Conservation (phyloP, 768 basidiomycete genomes). For the Terana coerulea region DNA sequence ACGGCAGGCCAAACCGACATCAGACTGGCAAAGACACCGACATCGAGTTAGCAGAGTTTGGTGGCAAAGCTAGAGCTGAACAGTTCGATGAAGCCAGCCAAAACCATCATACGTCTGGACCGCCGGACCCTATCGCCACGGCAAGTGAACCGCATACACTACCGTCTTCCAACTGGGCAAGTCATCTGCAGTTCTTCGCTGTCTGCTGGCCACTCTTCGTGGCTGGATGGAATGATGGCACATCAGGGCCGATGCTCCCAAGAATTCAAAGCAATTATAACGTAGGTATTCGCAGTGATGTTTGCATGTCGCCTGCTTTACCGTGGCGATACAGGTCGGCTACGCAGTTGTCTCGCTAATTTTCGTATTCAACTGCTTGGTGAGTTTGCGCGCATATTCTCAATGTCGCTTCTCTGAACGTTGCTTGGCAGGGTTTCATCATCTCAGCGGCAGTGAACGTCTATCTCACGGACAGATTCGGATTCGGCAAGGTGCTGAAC, state of each 20-base stretch:
- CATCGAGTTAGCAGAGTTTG: constrained; percentile 13
- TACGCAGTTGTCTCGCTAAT: constrained; percentile 55
- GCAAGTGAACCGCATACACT: not conserved
- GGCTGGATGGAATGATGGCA: constrained; percentile 77
- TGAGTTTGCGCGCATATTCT: constrained; percentile 19
- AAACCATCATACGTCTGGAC: constrained; percentile 7
- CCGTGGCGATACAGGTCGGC: constrained; percentile 33
- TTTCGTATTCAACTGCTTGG: constrained; percentile 47
- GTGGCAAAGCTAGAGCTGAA: too few relatives aligned
- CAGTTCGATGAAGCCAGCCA: constrained; percentile 3
- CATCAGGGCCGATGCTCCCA: constrained; percentile 71
- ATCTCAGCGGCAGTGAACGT: constrained; percentile 43
- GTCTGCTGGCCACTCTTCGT: constrained; percentile 57
- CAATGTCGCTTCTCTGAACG: not conserved
- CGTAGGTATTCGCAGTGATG: constrained; percentile 23
- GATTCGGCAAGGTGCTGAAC: constrained; percentile 44
- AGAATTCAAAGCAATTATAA: constrained; percentile 58
- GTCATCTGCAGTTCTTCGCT: constrained; percentile 45
- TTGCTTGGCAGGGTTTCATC: constrained; percentile 38
- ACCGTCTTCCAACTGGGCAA: constrained; percentile 13
- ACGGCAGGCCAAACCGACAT: not conserved
- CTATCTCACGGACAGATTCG: constrained; percentile 37
- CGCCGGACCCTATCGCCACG: constrained; percentile 5
- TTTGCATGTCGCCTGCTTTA: too few relatives aligned
- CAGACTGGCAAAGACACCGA: constrained; percentile 8